Conservation (phyloP, 2,329 filamentous ascomycete species). For the Pseudogymnoascus sp. region DNA sequence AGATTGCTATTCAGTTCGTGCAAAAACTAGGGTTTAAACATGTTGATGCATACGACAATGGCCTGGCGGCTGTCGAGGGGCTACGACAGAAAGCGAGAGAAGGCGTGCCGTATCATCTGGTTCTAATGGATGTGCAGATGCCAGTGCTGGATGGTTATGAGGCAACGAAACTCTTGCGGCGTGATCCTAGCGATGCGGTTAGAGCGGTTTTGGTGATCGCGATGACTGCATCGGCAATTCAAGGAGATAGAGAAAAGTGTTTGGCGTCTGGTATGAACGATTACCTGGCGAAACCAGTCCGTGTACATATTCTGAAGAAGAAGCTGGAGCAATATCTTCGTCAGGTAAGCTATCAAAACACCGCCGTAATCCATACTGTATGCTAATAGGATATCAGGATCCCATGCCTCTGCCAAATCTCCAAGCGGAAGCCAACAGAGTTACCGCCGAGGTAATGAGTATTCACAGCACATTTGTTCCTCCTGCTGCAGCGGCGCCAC, state of each 20-base stretch:
- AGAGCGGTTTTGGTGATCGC: conserved; percentile 85
- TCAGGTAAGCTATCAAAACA: conserved; percentile 19
- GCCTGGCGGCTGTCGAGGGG: conserved; percentile 78
- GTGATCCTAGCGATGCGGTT: conserved; percentile 67
- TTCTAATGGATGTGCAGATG: conserved; percentile 97
- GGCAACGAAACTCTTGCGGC: conserved; percentile 74
- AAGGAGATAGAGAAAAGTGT: conserved; percentile 90
- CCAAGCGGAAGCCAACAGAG: conserved; percentile 20
- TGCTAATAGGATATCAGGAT: conserved; percentile 11
- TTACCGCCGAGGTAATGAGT: conserved; percentile 19
- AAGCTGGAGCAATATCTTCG: conserved; percentile 64
- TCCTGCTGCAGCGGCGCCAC: conserved; percentile 11
- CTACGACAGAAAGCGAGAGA: conserved; percentile 64
- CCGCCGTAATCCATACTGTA: neutral
- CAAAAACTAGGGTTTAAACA: conserved; percentile 71
- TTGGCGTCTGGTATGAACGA: conserved; percentile 97
- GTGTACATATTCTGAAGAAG: conserved; percentile 74
- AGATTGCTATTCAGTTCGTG: conserved; percentile 87
- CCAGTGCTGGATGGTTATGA: conserved; percentile 88
- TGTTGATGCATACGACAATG: conserved; percentile 85
- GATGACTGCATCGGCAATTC: conserved; percentile 93
- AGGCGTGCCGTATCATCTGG: conserved; percentile 74
- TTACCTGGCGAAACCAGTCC: conserved; percentile 91
- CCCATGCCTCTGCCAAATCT: conserved; percentile 20
- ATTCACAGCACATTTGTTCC: conserved; percentile 14